Percentiles rank a stretch among this genome's conserved stretches.
Evolutionary conservation across 768 basidiomycete species (phyloP).

Genomic region (Mycena venus): DNA sequence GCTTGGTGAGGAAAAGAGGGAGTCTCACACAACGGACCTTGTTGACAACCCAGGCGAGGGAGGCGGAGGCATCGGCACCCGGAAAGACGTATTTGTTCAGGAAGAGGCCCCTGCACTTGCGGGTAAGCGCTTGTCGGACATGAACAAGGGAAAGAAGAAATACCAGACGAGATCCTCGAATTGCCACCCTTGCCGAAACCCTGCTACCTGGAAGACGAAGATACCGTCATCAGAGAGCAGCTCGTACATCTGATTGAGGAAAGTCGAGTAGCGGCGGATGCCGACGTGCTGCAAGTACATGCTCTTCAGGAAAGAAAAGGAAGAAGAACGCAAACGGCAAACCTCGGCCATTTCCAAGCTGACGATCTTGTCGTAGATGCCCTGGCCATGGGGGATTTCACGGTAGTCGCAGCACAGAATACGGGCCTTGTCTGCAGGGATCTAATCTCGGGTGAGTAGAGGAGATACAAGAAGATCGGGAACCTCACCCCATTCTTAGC

Average conservation of each 20-base stretch:
- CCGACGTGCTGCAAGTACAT: conserved; percentile 84
- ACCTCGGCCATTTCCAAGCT: conserved; percentile 99
- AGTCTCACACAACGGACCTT: too few species aligned
- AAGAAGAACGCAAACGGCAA: conserved; percentile 37
- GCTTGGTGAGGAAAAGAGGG: too few species aligned
- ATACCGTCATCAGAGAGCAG: conserved; percentile 94
- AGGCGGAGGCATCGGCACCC: conserved; percentile 96
- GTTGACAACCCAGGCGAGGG: conserved; percentile 93
- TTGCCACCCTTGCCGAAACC: conserved; percentile 96
- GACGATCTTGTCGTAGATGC: conserved; percentile 94
- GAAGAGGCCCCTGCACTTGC: conserved; percentile 82
- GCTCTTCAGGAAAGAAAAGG: not conserved
- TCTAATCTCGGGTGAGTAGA: conserved; percentile 37
- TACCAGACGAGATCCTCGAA: conserved; percentile 98
- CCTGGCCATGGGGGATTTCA: conserved; percentile 82
- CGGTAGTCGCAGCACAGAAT: conserved; percentile 96
- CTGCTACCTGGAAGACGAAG: conserved; percentile 98
- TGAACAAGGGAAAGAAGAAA: conserved; percentile 23
- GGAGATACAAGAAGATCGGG: not conserved
- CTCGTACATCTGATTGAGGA: conserved; percentile 93
- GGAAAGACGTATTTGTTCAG: conserved; percentile 99
- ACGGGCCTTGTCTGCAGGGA: conserved; percentile 79
- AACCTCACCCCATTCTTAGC: conserved; percentile 75
- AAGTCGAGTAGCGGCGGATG: conserved; percentile 89
- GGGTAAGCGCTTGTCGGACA: not conserved